phyloP scores from a whole-genome alignment of 441 rosid genomes.

The Croton laevigatus region DNA sequence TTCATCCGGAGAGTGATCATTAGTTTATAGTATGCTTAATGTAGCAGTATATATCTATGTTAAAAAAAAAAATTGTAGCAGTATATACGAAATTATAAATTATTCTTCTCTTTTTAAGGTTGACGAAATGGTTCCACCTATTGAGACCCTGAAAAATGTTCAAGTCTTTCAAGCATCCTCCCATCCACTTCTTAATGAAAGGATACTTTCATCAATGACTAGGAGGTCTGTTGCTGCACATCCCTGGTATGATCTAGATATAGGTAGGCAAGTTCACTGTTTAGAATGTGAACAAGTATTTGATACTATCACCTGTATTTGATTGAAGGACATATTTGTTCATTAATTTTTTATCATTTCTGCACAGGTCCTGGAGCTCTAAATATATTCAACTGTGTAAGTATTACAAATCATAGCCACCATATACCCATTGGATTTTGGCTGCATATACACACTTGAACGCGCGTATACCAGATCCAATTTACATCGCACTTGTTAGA shows the following conservation, averaged over 20 bases:
- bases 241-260: conserved; percentile 99
- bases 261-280: conserved; percentile 46
- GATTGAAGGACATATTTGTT: neutral
- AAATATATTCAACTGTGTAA: conserved; percentile 80
- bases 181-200: conserved; percentile 77
- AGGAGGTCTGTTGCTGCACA: conserved; percentile 88
- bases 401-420: conserved; percentile 22
- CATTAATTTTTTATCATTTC: neutral
- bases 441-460: neutral
- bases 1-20: neutral
- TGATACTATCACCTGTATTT: neutral
- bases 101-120: conserved; percentile 6
- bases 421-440: neutral
- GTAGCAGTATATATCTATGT: neutral
- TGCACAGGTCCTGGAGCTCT: conserved; percentile 91
- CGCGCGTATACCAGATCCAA: neutral
- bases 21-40: neutral
- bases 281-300: neutral
- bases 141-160: conserved; percentile 44
- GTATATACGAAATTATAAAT: neutral
- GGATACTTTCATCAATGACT: conserved; percentile 82
- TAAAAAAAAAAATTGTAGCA: too few species aligned
- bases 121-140: conserved; percentile 73
- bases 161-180: conserved; percentile 34
- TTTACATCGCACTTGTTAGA: conserved; percentile 10